Evolutionary conservation across 768 basidiomycete species (phyloP), one percentile per base, ranked within the genome.

Genomic region (Cubamyces lactineus): DNA sequence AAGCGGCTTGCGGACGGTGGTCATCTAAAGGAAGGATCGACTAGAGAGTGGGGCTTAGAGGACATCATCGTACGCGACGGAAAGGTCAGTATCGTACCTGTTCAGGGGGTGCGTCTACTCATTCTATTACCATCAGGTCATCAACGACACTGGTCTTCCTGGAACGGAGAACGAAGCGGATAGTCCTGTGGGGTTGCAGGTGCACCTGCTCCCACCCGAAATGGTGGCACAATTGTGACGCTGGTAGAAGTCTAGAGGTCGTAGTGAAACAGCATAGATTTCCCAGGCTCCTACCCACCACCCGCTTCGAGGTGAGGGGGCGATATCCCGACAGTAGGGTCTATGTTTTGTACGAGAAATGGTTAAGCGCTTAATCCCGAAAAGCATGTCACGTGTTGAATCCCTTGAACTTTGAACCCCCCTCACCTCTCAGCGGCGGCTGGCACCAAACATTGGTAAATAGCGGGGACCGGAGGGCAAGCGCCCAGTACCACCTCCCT

Each of bases 11-110:
- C 81, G 0, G 84, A 86, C 51, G 87, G 84, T 1, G 68, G 72
- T 1, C 87, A 90, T 71, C 73, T 91, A 41, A 78, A 79, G 26
- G 84, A 83, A 2, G 88, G 86, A 0, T 66, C 82, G 1, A 76
- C 81, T 54, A 79, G 90, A 64, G 88, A 89, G 50, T 94, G 92
- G 92, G 92, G 92, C 15, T 86, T 94, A 63, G 87, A 91, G 66
- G 86, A 93, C 71, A 81, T 90, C 9, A 74, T 81, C 68, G 80
- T 87, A 24, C 77, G 78, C 5, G 74, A 83, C 61, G 89, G 89
- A 46, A 78, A 86, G 79, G 90, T 88, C 45, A 34, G 80, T 72
- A 15, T 51, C 17, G 41, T 26, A 30, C 38, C 48, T 8, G 46
- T 21, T 38, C 23, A 16, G 42, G 5, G 41, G 12, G 19, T n/a